Evolutionary conservation across 2,329 filamentous ascomycete genomes (phyloP).

Genomic region (Ophiostoma tasmaniense): DNA sequence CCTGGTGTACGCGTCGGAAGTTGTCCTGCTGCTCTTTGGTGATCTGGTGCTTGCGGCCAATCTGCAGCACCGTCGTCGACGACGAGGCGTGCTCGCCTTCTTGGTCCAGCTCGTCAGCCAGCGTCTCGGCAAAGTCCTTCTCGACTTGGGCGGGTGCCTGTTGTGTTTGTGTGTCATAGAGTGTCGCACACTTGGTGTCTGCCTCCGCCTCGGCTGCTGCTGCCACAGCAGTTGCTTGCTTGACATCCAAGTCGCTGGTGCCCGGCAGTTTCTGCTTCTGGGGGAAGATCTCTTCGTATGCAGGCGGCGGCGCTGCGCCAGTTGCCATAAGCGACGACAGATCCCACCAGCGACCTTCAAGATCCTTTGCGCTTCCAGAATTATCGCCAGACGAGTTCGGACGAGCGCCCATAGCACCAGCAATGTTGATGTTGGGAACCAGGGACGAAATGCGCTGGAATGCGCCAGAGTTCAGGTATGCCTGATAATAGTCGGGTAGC

Average conservation of each 20-base stretch:
- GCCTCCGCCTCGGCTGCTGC: slow-evolving; percentile 52
- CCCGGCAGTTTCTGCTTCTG: slow-evolving; percentile 21
- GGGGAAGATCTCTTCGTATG: slow-evolving; percentile 67
- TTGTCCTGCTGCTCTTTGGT: slow-evolving; percentile 58
- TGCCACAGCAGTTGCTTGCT: slow-evolving; percentile 48
- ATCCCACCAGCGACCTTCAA: slow-evolving; percentile 58
- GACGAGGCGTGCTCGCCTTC: slow-evolving; percentile 24
- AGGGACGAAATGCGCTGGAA: slow-evolving; percentile 65
- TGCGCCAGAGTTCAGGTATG: slow-evolving; percentile 50
- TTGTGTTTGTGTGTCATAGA: slow-evolving; percentile 36
- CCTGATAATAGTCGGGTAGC: slow-evolving; percentile 59
- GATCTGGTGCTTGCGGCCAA: slow-evolving; percentile 54
- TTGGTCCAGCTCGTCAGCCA: slow-evolving; percentile 23
- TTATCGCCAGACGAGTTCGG: slow-evolving; percentile 37
- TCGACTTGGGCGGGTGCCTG: background rate
- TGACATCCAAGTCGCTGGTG: slow-evolving; percentile 33
- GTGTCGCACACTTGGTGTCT: slow-evolving; percentile 46
- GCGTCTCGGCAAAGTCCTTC: background rate
- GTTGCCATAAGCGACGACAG: slow-evolving; percentile 45
- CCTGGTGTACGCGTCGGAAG: slow-evolving; percentile 51
- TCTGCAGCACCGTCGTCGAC: slow-evolving; percentile 42
- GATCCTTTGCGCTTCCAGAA: slow-evolving; percentile 30
- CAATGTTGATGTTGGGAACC: slow-evolving; percentile 59
- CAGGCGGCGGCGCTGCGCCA: slow-evolving; percentile 48
- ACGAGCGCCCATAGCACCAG: slow-evolving; percentile 28